phyloP scores from a whole-genome alignment of 129 eudicot species.

The Scalesia atractyloides region DNA sequence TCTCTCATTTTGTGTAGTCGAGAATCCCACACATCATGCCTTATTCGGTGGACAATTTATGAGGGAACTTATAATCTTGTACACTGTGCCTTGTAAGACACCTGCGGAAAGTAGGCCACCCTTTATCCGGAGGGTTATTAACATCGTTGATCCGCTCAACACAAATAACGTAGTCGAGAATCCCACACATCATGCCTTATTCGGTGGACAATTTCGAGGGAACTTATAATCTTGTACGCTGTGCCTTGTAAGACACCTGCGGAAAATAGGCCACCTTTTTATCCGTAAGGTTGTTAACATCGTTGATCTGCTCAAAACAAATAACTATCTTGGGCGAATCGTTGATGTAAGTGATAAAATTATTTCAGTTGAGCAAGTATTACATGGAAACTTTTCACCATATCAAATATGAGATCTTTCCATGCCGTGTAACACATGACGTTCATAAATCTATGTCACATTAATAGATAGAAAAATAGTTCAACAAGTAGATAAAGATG shows the following conservation, averaged over 20 bases:
- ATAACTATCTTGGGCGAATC: slow-evolving; percentile 90
- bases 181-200: slow-evolving; percentile 37
- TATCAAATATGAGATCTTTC: background rate
- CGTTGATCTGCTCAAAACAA: slow-evolving; percentile 76
- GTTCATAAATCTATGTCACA: background rate
- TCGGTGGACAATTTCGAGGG: slow-evolving; percentile 38
- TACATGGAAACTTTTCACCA: no score
- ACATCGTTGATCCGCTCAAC: no score
- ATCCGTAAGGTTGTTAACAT: slow-evolving; percentile 62
- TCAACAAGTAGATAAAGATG: background rate
- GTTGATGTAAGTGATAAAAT: slow-evolving; percentile 42
- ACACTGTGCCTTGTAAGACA: no score
- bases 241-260: slow-evolving; percentile 37
- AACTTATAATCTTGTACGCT: slow-evolving; percentile 49
- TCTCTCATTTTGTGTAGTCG: slow-evolving; percentile 2
- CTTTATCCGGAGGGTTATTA: no score
- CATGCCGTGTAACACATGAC: background rate
- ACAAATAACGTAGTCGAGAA: slow-evolving; percentile 63
- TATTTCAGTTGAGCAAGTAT: background rate
- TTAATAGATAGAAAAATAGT: background rate
- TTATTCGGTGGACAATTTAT: no score
- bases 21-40: no score
- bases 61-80: no score
- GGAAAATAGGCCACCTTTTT: slow-evolving; percentile 40
- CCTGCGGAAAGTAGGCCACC: no score